Conservation (phyloP, 1,284 basidiomycete species). For the Peniophora sp. region DNA sequence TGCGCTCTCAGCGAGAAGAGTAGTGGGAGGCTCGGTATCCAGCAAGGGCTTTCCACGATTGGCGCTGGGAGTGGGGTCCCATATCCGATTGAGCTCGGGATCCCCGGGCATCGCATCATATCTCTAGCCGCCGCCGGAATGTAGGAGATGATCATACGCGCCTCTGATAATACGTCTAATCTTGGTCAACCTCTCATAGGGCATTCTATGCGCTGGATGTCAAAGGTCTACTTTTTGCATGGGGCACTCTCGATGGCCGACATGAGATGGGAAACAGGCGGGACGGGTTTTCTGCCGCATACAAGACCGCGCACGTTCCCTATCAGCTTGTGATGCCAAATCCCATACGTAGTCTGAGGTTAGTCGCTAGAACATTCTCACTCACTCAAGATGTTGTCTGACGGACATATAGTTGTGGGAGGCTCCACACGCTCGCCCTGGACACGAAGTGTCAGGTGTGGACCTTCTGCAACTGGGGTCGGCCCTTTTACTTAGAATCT, state of each 20-base stretch:
- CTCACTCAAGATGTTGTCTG: neutral
- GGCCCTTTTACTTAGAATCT: conserved; percentile 57
- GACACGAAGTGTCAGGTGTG: conserved; percentile 54
- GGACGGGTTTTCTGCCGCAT: conserved; percentile 52
- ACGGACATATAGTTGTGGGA: conserved; percentile 50
- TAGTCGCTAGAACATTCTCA: conserved; percentile 5
- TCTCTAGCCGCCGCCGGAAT: conserved; percentile 74
- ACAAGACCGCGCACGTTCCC: conserved; percentile 43
- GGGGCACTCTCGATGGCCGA: conserved; percentile 70
- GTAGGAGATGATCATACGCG: conserved; percentile 44
- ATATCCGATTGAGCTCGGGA: conserved; percentile 51
- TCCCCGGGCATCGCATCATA: conserved; percentile 61
- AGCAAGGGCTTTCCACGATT: conserved; percentile 26
- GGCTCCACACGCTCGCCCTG: conserved; percentile 62
- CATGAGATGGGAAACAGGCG: conserved; percentile 27
- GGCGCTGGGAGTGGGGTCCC: conserved; percentile 38
- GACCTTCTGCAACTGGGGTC: conserved; percentile 68
- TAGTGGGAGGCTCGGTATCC: conserved; percentile 57
- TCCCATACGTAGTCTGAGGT: conserved; percentile 58
- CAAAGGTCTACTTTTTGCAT: conserved; percentile 68
- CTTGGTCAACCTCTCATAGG: conserved; percentile 31
- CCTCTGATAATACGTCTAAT: neutral
- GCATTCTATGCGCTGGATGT: conserved; percentile 77
- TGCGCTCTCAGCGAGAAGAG: conserved; percentile 38
- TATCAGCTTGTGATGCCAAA: conserved; percentile 49